Conservation (phyloP, 1,139 yeast species). For the Geotrichum candidum region DNA sequence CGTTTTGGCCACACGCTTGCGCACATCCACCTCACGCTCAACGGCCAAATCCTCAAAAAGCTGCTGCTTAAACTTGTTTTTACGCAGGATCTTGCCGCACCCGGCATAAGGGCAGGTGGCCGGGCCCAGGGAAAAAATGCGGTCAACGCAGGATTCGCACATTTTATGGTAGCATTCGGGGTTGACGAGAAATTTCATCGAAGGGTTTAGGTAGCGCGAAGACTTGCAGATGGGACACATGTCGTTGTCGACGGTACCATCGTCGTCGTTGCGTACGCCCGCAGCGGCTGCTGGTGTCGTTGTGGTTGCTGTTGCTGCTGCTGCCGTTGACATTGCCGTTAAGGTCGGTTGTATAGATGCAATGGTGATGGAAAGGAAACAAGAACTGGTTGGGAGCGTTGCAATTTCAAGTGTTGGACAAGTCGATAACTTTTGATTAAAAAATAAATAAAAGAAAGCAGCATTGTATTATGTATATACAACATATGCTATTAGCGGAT, state of each 20-base stretch:
- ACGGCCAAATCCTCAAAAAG: conserved; percentile 84
- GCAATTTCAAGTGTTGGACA: no score
- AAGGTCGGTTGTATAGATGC: not conserved
- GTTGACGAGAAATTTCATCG: conserved; percentile 83
- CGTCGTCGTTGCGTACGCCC: not conserved
- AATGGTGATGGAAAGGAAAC: not conserved
- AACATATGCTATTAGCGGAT: no score
- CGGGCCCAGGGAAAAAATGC: conserved; percentile 90
- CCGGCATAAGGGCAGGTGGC: conserved; percentile 94
- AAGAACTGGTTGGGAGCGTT: not conserved
- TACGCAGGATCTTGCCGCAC: conserved; percentile 80
- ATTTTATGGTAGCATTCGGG: conserved; percentile 98
- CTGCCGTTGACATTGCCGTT: not conserved
- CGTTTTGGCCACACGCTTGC: conserved; percentile 68
- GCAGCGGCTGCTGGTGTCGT: not conserved
- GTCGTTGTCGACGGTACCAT: conserved; percentile 38
- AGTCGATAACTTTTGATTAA: no score
- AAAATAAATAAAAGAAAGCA: no score
- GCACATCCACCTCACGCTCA: conserved; percentile 86
- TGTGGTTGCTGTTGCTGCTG: not conserved
- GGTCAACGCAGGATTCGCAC: conserved; percentile 93
- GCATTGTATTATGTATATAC: no score
- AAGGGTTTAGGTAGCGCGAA: conserved; percentile 88
- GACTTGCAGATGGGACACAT: conserved; percentile 98
- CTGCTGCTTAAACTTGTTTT: conserved; percentile 86